Percentiles rank a stretch among this genome's conserved stretches.
These are phyloP conservation scores for Inga laurina DNA, from an alignment of 306 rosid genomes.

Conservation along the genomic window DNA sequence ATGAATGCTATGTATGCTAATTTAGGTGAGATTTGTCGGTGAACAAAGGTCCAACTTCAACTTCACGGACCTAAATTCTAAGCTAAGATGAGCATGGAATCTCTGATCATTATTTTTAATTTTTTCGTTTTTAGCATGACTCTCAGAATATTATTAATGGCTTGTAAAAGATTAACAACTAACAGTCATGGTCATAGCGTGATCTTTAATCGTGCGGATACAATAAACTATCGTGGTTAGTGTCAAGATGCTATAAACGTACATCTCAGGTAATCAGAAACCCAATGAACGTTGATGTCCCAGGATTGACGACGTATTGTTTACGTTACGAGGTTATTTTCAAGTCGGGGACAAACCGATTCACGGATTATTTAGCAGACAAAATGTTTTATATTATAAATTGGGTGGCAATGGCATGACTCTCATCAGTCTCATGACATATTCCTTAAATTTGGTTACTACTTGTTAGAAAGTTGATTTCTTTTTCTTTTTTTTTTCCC, in stretches of 20 bases:
- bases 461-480: too few species aligned
- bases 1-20: background rate
- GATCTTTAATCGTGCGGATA: constrained; percentile 15
- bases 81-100: background rate
- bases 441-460: too few species aligned
- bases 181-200: background rate
- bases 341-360: too few species aligned
- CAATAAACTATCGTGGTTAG: background rate
- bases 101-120: background rate
- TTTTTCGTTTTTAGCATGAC: background rate
- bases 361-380: too few species aligned
- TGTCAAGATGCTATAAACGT: background rate
- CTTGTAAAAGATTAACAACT: background rate
- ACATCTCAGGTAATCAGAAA: background rate
- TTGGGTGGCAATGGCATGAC: too few species aligned
- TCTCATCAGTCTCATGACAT: too few species aligned
- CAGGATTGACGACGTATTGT: constrained; percentile 1
- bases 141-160: background rate
- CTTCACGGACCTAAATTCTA: background rate
- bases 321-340: background rate
- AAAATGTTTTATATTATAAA: too few species aligned
- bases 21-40: background rate
- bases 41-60: background rate
- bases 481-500: too few species aligned
- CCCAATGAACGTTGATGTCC: background rate